phyloP scores from a whole-genome alignment of 495 filamentous ascomycete species.

The Daldinia decipiens region DNA sequence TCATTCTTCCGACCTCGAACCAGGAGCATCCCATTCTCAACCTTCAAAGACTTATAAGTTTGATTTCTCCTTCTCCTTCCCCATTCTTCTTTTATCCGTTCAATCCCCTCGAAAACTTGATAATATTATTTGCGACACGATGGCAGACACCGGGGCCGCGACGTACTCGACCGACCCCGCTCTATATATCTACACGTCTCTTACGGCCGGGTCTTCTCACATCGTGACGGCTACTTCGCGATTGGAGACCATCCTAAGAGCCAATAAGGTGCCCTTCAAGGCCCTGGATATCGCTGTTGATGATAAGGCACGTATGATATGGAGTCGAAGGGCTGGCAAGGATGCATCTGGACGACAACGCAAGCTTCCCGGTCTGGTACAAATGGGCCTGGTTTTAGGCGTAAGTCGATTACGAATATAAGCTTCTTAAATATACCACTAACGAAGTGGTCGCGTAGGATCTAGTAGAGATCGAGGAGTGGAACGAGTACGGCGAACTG shows the following conservation, averaged over 20 bases:
- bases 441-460: slow-evolving; percentile 64
- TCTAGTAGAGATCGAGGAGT: slow-evolving; percentile 93
- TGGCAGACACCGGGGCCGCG: slow-evolving; percentile 59
- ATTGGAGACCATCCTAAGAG: slow-evolving; percentile 94
- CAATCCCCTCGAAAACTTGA: not conserved
- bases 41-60: slow-evolving; percentile 18
- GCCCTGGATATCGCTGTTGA: slow-evolving; percentile 93
- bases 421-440: not conserved
- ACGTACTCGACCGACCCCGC: slow-evolving; percentile 78
- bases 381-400: slow-evolving; percentile 84
- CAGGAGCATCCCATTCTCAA: slow-evolving; percentile 16
- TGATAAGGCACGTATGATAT: slow-evolving; percentile 88
- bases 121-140: slow-evolving; percentile 35
- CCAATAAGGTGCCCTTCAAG: slow-evolving; percentile 91
- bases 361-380: slow-evolving; percentile 89
- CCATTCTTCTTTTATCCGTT: not conserved
- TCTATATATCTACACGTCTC: slow-evolving; percentile 92
- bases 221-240: slow-evolving; percentile 96
- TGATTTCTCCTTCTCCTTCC: slow-evolving; percentile 10
- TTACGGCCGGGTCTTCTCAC: slow-evolving; percentile 94
- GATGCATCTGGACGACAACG: slow-evolving; percentile 68
- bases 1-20: slow-evolving; percentile 27
- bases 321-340: slow-evolving; percentile 79
- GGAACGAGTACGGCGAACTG: slow-evolving; percentile 98
- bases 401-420: slow-evolving; percentile 63